Evolutionary conservation across 2,329 filamentous ascomycete species (phyloP).

Genomic region (Talaromyces marneffei): DNA sequence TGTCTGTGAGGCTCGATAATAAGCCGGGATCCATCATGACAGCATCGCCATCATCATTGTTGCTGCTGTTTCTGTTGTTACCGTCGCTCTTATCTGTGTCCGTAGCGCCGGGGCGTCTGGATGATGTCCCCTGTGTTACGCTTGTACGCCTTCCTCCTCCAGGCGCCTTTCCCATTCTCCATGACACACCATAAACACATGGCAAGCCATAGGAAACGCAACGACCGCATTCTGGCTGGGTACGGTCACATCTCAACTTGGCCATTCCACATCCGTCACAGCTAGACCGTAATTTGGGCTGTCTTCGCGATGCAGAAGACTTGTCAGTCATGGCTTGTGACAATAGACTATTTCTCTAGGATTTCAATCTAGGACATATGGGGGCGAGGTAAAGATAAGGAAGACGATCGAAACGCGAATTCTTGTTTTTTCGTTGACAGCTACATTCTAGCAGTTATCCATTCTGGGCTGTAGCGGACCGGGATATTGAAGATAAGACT

Average conservation of each 20-base stretch:
- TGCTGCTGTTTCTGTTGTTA: neutral
- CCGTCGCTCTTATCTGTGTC: neutral
- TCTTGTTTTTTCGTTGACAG: neutral
- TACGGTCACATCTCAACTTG: neutral
- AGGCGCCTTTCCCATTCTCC: neutral
- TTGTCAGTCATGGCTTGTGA: neutral
- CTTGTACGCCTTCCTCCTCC: neutral
- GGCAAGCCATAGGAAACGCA: neutral
- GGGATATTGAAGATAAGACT: neutral
- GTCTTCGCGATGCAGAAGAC: neutral
- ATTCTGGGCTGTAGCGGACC: neutral
- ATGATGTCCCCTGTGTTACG: neutral
- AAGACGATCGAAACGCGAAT: neutral
- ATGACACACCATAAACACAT: neutral
- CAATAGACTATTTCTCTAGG: neutral
- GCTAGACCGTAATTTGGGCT: neutral
- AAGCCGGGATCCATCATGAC: neutral
- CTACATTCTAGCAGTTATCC: neutral
- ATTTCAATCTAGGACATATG: neutral
- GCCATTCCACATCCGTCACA: neutral
- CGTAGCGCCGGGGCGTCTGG: neutral
- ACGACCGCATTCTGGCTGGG: neutral
- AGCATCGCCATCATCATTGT: neutral
- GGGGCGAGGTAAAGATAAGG: neutral
- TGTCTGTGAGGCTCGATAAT: neutral